Evolutionary conservation across 2,329 filamentous ascomycete genomes (phyloP), one percentile per base, ranked within the genome.

Genomic region (Xylariaceae sp.): DNA sequence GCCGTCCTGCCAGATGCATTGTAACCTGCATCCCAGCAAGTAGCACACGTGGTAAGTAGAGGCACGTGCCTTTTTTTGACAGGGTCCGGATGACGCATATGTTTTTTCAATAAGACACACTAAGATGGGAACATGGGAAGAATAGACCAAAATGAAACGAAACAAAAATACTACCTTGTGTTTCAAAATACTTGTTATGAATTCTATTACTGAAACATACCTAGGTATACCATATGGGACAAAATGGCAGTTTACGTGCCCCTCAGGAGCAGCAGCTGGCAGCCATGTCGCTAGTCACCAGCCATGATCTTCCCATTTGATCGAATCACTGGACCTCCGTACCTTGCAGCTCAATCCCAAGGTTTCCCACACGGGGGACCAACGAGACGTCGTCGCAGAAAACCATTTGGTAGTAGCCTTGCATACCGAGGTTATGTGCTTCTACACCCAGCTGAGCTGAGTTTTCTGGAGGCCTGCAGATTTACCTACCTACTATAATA

Each of bases 61-160:
- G 45, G 40, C 56, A 58, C 56, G 51, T 58, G 56, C 56, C 51
- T n/a, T 41, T 50, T 40, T 51, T 45, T 50, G 26, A 37, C 24
- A 7, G 28, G 21, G 24, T 19, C 19, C 17, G 28, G 21, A 43
- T 58, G 51, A 50, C 40, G 24, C 26, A 56, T 47, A 31, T n/a
- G n/a, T 40, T n/a, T 19, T n/a, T 24, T 47, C n/a, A n/a, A 28
- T n/a, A n/a, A n/a, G n/a, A n/a, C n/a, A n/a, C n/a, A n/a, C n/a
- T n/a, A n/a, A n/a, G n/a, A n/a, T n/a, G n/a, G n/a, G n/a, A n/a
- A n/a, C n/a, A n/a, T n/a, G n/a, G n/a, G n/a, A n/a, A n/a, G n/a
- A 14, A 31, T 26, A 33, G 11, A 7, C 24, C 16, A 14, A n/a
- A 28, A 24, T 17, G 9, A 21, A 11, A n/a, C n/a, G n/a, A n/a